Percentiles rank a stretch among this genome's conserved stretches.
phyloP scores from a whole-genome alignment of 768 basidiomycete species.

The Podaxis carcinomalis region DNA sequence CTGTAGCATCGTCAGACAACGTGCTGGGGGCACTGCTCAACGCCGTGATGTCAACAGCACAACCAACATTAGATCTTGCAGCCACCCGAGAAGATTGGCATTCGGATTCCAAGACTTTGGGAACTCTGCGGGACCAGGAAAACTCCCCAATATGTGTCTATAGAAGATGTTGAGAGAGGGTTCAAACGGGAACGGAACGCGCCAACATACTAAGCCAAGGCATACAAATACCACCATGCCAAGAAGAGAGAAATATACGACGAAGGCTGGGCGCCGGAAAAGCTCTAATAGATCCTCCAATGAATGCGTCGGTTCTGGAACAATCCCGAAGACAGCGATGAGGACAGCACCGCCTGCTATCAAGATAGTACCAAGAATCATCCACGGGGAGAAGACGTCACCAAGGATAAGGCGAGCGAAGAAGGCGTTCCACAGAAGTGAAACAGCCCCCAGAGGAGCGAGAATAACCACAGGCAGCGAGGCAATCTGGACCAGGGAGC shows the following conservation, averaged over 20 bases:
- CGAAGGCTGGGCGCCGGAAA: constrained; percentile 72
- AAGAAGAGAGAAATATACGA: constrained; percentile 77
- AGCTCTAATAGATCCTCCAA: constrained; percentile 79
- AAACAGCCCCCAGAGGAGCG: constrained; percentile 89
- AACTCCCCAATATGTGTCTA: constrained; percentile 77
- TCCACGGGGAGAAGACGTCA: constrained; percentile 80
- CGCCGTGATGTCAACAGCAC: constrained; percentile 34
- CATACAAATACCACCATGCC: constrained; percentile 54
- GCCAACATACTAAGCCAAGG: constrained; percentile 55
- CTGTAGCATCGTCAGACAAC: not conserved
- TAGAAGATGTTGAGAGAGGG: not conserved
- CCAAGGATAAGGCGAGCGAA: constrained; percentile 83
- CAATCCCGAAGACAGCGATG: constrained; percentile 89
- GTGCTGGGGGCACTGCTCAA: constrained; percentile 24
- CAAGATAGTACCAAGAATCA: constrained; percentile 81
- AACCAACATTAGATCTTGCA: constrained; percentile 31
- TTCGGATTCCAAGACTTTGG: constrained; percentile 21
- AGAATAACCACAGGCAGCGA: constrained; percentile 93
- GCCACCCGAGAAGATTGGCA: constrained; percentile 23
- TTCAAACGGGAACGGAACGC: not conserved
- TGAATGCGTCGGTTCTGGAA: constrained; percentile 82
- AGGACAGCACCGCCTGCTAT: constrained; percentile 87
- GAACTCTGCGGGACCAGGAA: constrained; percentile 41
- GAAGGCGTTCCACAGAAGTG: constrained; percentile 91
- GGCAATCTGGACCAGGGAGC: constrained; percentile 89